Percentiles rank a stretch among this genome's conserved stretches.
These are phyloP conservation scores for Limonium bicolor DNA, from an alignment of 148 eudicot genomes.

Conservation along the genomic window DNA sequence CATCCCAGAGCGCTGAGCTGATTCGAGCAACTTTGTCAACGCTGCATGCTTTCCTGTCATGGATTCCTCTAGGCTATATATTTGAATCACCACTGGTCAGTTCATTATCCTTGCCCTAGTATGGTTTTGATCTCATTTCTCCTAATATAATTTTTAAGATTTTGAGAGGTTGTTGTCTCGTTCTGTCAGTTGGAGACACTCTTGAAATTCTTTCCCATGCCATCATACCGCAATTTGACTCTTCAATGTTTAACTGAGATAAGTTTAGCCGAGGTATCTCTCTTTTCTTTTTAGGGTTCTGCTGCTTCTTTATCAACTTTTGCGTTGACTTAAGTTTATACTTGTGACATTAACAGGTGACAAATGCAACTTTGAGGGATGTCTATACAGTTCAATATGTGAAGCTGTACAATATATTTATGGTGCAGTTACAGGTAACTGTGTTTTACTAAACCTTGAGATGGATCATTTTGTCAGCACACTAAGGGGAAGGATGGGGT, in stretches of 20 bases:
- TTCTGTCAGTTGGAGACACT: slow-evolving; percentile 68
- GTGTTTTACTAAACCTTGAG: too few relatives aligned
- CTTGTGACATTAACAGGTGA: slow-evolving; percentile 41
- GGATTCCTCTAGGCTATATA: slow-evolving; percentile 98
- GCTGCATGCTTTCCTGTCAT: slow-evolving; percentile 91
- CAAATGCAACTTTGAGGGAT: slow-evolving; percentile 79
- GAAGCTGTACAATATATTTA: slow-evolving; percentile 72
- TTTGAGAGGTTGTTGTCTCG: neutral
- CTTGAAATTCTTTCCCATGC: slow-evolving; percentile 59
- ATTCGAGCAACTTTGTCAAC: slow-evolving; percentile 85
- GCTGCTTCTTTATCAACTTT: neutral
- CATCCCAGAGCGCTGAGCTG: slow-evolving; percentile 85
- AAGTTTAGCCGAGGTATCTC: too few relatives aligned
- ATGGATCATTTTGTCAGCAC: too few relatives aligned
- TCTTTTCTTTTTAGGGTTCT: neutral
- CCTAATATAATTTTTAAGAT: neutral
- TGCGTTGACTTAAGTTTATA: neutral
- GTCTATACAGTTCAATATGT: slow-evolving; percentile 69
- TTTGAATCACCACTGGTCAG: slow-evolving; percentile 97
- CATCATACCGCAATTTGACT: slow-evolving; percentile 81
- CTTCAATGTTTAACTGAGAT: slow-evolving; percentile 91
- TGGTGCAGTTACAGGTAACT: slow-evolving; percentile 81
- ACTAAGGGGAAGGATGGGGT: too few relatives aligned
- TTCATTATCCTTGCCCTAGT: slow-evolving; percentile 3
- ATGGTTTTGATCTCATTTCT: neutral